These are phyloP conservation scores for Jackrogersella multiformis DNA, from an alignment of 495 filamentous ascomycete species.

Conservation along the genomic window DNA sequence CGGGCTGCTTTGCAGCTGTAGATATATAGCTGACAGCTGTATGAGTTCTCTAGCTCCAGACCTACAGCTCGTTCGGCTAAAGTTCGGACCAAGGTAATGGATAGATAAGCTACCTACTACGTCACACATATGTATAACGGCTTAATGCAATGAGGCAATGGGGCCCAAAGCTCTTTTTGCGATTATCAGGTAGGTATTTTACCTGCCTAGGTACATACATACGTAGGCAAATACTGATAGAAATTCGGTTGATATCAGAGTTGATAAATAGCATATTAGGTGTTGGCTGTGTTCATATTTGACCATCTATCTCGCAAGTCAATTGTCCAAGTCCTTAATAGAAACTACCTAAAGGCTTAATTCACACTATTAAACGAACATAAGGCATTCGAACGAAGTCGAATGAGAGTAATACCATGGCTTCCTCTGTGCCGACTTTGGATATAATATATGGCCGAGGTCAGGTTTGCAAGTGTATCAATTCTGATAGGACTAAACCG, in stretches of 20 bases:
- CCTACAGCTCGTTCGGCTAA: slow-evolving; percentile 28
- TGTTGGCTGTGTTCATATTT: neutral
- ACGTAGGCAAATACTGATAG: too few relatives aligned
- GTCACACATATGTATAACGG: slow-evolving; percentile 17
- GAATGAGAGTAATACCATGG: too few relatives aligned
- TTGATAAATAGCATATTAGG: neutral
- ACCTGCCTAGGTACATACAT: neutral
- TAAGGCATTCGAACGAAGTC: too few relatives aligned
- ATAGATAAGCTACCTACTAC: slow-evolving; percentile 19
- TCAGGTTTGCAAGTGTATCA: too few relatives aligned
- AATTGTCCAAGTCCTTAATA: neutral
- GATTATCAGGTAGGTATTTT: neutral
- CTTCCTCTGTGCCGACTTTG: too few relatives aligned
- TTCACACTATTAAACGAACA: too few relatives aligned
- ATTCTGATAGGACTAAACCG: too few relatives aligned
- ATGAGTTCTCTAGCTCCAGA: slow-evolving; percentile 28
- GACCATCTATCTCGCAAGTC: neutral
- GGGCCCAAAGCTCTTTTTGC: neutral
- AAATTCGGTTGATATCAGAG: too few relatives aligned
- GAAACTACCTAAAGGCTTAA: too few relatives aligned
- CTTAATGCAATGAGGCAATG: neutral
- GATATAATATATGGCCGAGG: too few relatives aligned
- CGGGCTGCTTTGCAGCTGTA: slow-evolving; percentile 15
- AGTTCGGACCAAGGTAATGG: slow-evolving; percentile 44
- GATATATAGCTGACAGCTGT: slow-evolving; percentile 18